A percentile compares a stretch with the other conserved stretches of the same genome.
These are phyloP conservation scores for Ceratobasidium sp. DNA, from an alignment of 1,284 basidiomycete species.

Conservation along the genomic window DNA sequence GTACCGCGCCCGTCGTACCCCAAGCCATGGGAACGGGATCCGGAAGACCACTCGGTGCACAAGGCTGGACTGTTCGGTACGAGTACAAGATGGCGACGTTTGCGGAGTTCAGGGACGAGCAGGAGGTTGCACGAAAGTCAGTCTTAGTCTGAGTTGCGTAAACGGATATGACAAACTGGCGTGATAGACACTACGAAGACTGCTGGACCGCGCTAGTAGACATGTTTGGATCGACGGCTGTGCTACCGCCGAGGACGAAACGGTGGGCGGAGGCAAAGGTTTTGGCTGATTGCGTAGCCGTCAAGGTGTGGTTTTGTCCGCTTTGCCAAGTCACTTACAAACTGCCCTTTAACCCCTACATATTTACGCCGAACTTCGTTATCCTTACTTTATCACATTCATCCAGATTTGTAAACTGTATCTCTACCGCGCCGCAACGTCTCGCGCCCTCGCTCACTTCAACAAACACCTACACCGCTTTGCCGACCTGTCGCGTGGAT, in stretches of 20 bases:
- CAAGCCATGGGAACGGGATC: constrained; percentile 56
- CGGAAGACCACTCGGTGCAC: constrained; percentile 75
- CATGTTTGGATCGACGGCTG: constrained; percentile 89
- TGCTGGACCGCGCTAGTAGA: constrained; percentile 83
- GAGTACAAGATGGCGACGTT: constrained; percentile 98
- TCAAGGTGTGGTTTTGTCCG: constrained; percentile 72
- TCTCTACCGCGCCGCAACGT: constrained; percentile 87
- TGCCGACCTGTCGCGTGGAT: constrained; percentile 87
- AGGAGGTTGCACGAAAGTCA: constrained; percentile 88
- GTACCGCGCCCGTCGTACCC: constrained; percentile 61
- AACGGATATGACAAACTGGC: neutral
- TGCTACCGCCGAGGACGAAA: constrained; percentile 92
- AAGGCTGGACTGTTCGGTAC: constrained; percentile 96
- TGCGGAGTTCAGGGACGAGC: constrained; percentile 92
- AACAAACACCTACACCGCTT: constrained; percentile 87
- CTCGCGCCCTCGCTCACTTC: constrained; percentile 83
- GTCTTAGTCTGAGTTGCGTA: constrained; percentile 1
- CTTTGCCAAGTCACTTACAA: too few species aligned
- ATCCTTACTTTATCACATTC: neutral
- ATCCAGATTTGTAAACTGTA: constrained; percentile 85
- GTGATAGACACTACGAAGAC: constrained; percentile 86
- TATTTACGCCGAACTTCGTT: too few species aligned
- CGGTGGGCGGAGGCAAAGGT: constrained; percentile 99
- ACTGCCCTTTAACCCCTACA: too few species aligned
- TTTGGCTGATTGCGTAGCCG: constrained; percentile 88